These are phyloP conservation scores for Baorangia bicolor DNA, from an alignment of 768 basidiomycete species.

Conservation along the genomic window DNA sequence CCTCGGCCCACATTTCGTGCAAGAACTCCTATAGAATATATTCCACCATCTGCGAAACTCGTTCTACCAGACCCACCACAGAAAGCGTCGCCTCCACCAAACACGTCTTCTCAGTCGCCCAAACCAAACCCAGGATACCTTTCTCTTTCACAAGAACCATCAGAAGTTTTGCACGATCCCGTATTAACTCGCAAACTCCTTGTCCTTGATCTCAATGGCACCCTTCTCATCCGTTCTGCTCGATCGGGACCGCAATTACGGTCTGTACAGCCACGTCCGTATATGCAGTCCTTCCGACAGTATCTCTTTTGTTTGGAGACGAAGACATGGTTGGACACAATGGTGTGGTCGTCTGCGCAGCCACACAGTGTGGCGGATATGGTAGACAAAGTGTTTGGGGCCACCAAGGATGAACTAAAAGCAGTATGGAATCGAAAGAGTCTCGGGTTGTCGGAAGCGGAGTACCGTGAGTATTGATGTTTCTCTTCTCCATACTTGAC, in stretches of 20 bases:
- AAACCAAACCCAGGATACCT: slow-evolving; percentile 40
- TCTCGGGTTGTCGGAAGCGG: slow-evolving; percentile 56
- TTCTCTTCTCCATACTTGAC: background rate
- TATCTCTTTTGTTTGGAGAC: slow-evolving; percentile 66
- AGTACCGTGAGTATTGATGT: slow-evolving; percentile 62
- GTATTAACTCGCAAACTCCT: slow-evolving; percentile 55
- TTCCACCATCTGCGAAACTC: background rate
- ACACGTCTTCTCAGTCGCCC: background rate
- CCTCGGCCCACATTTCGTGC: slow-evolving; percentile 7
- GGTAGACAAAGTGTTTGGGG: slow-evolving; percentile 61
- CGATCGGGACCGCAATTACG: slow-evolving; percentile 31
- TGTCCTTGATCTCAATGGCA: slow-evolving; percentile 67
- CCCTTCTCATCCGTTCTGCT: slow-evolving; percentile 59
- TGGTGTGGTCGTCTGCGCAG: slow-evolving; percentile 89
- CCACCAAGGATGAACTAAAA: slow-evolving; percentile 40
- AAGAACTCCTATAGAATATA: slow-evolving; percentile 6
- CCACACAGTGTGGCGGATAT: slow-evolving; percentile 76
- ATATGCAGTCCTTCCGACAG: slow-evolving; percentile 55
- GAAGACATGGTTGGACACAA: slow-evolving; percentile 71
- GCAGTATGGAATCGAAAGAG: slow-evolving; percentile 83
- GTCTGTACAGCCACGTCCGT: slow-evolving; percentile 59
- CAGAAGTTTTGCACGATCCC: slow-evolving; percentile 27
- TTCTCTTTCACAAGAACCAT: slow-evolving; percentile 29
- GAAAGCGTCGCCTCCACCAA: slow-evolving; percentile 1
- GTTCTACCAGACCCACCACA: background rate